Conservation (phyloP, 768 basidiomycete species). For the Chalciporus pseudorubinellus region DNA sequence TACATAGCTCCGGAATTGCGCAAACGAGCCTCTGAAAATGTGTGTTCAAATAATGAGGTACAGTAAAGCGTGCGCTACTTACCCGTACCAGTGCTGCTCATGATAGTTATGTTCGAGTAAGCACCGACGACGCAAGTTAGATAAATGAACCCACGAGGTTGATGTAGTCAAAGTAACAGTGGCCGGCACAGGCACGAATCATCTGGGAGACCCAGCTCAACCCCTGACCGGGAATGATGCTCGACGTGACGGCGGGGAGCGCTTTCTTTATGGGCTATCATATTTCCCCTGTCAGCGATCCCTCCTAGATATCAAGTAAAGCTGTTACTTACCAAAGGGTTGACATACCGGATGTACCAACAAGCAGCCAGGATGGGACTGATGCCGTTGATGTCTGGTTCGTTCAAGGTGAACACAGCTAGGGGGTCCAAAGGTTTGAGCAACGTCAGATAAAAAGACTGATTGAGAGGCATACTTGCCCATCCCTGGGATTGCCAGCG, state of each 20-base stretch:
- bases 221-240: slow-evolving; percentile 31
- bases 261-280: slow-evolving; percentile 37
- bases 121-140: neutral
- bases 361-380: slow-evolving; percentile 29
- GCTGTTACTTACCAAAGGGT: slow-evolving; percentile 32
- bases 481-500: slow-evolving; percentile 34
- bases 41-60: neutral
- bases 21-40: slow-evolving; percentile 22
- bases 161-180: slow-evolving; percentile 36
- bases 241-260: slow-evolving; percentile 37
- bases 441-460: neutral
- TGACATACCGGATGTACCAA: slow-evolving; percentile 38
- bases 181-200: slow-evolving; percentile 34
- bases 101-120: neutral
- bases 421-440: neutral
- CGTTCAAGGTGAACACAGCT: slow-evolving; percentile 38
- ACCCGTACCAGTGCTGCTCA: slow-evolving; percentile 32
- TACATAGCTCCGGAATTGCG: slow-evolving; percentile 29
- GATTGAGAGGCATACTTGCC: slow-evolving; percentile 25
- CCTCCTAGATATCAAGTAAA: neutral
- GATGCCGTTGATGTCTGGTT: slow-evolving; percentile 35
- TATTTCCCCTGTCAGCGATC: neutral
- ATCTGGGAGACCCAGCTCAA: slow-evolving; percentile 36
- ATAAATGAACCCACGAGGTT: slow-evolving; percentile 26
- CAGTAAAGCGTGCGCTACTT: neutral